Base-by-base conservation (phyloP, 495 filamentous ascomycete genomes). In the Penicillium antarcticum region DNA sequence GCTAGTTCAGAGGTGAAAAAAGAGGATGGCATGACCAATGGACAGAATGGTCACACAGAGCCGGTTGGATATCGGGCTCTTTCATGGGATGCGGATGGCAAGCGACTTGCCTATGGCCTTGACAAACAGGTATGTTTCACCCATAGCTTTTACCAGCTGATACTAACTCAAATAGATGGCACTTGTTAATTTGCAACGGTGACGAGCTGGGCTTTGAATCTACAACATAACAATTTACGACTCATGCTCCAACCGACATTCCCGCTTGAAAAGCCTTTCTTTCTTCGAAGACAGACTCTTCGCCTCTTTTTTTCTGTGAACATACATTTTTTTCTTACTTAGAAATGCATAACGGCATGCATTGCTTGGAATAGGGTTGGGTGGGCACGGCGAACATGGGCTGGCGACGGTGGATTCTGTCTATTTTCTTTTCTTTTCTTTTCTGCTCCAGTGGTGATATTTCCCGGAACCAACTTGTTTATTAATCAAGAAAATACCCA, bases 31-130 rank as follows among this genome's bases (percentile, higher is more conserved):
- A 31, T 53, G 13, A 55, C 65, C 11, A 77, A 73, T 51, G 72
- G 68, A 40, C 72, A 73, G 18, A 75, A 75, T 52, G 72, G 71
- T n/a, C 67, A 49, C 42, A 14, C 49, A 18, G 57, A 66, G 3
- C 48, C 60, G 1, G 53, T 63, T 26, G 58, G 55, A 4, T 64
- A 70, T 55, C 79, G 84, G 35, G 84, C 80, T 50, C 61, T 92
- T 16, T 79, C 80, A 40, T 95, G 89, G 89, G 87, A 92, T 69
- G 75, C 78, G 0, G 81, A 89, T 63, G 87, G 88, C 2, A 82
- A 86, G 56, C 85, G 81, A 60, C 74, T 95, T 49, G 87, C 85
- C 1, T 88, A 86, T 62, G 86, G 87, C 14, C 76, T 84, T 19
- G 83, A 83, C 49, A 84, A 80, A 53, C 75, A 83, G 72, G 89